Evolutionary conservation across 2,329 filamentous ascomycete genomes (phyloP), one percentile per base, ranked within the genome.

Genomic region (Penicillium brasilianum): DNA sequence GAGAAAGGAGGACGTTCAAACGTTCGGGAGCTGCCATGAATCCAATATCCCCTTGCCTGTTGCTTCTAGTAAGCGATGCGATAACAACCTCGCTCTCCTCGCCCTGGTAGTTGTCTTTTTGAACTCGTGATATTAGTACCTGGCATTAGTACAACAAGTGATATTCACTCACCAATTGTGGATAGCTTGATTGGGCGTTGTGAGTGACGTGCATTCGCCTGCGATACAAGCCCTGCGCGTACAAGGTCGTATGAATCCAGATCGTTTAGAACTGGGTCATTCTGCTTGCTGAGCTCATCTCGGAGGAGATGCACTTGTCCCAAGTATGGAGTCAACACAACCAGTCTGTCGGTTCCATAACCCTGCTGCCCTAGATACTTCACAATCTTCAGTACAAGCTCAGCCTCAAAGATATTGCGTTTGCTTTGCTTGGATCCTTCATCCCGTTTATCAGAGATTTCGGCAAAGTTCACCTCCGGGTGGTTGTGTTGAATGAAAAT

Each of bases 81-180:
- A 93, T 83, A 0, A 92, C 87, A 16, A 93, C 22, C 22, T 48
- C 44, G 22, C 85, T 87, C 65, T 93, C 90, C 69, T 93, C 90
- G 1, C 90, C 90, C 71, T 93, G 90, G 60, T 90, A 93, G 62
- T 93, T 93, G 63, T 93, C 90, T 32, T 32, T 32, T 89, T 61
- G 51, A 37, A 53, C 50, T 9, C 52, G 30, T 28, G n/a, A 37
- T 60, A 32, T 57, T 43, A 28, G 25, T 53, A 14, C 3, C n/a
- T 22, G 18, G 22, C 14, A 39, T 9, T 6, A 18, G 13, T 32
- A 30, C 13, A 3, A 5, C 28, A n/a, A 20, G 56, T 44, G 39
- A 18, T 8, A 1, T 2, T 1, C 39, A 71, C 84, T 72, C 75
- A 90, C 88, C 88, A 55, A 93, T 89, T 0, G 90, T 92, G 0